A percentile compares a stretch with the other conserved stretches of the same genome.
Evolutionary conservation across 441 rosid species (phyloP).

Genomic region (Cnidoscolus chayamansa): DNA sequence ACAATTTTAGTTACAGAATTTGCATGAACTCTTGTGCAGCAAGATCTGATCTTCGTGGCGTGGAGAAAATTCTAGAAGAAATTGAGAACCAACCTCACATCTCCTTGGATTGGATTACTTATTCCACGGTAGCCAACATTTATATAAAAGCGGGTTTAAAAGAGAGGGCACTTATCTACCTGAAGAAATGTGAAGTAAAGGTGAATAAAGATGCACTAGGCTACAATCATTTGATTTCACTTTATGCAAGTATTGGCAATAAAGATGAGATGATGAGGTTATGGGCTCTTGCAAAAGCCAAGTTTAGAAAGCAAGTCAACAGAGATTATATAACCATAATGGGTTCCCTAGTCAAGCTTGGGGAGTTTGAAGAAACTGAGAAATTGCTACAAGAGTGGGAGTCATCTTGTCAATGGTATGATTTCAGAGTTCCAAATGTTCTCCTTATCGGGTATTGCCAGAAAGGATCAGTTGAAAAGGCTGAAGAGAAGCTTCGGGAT

Average conservation of each 20-base stretch:
- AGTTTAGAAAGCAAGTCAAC: constrained; percentile 37
- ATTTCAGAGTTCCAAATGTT: constrained; percentile 53
- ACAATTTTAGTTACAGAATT: constrained; percentile 46
- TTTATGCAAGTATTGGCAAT: constrained; percentile 43
- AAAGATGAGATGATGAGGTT: constrained; percentile 47
- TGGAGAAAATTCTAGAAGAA: constrained; percentile 46
- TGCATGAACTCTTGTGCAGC: constrained; percentile 40
- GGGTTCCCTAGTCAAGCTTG: constrained; percentile 42
- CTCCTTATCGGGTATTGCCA: constrained; percentile 42
- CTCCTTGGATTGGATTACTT: constrained; percentile 46
- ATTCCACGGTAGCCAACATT: constrained; percentile 33
- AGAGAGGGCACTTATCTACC: constrained; percentile 37
- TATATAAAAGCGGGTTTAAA: constrained; percentile 39
- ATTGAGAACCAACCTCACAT: constrained; percentile 34
- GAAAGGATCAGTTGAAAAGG: constrained; percentile 40
- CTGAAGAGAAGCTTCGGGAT: constrained; percentile 38
- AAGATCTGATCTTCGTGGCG: constrained; percentile 33
- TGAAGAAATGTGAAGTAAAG: constrained; percentile 44
- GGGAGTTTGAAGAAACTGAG: constrained; percentile 43
- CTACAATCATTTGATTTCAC: constrained; percentile 46
- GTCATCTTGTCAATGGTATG: constrained; percentile 33
- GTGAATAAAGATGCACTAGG: constrained; percentile 34
- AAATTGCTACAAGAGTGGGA: constrained; percentile 49
- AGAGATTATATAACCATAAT: constrained; percentile 43
- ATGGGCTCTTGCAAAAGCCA: constrained; percentile 41